Conservation (phyloP, 441 rosid genomes). For the Isatis lusitanica region DNA sequence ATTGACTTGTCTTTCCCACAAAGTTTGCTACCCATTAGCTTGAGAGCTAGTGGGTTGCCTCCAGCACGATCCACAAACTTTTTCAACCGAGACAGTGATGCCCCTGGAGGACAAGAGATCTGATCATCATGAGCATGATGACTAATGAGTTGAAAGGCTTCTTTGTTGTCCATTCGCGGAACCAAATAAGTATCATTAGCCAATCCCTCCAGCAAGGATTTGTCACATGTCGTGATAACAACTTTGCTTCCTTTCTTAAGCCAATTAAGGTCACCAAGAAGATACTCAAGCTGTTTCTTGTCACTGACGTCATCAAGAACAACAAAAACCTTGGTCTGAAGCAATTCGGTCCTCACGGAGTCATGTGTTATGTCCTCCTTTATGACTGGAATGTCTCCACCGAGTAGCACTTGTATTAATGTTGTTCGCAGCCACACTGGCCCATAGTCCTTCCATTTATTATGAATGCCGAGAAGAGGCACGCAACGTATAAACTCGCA, state of each 20-base stretch:
- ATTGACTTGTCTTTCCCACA: too few relatives aligned
- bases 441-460: not conserved
- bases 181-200: not conserved
- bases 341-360: not conserved
- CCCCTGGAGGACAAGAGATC: too few relatives aligned
- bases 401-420: not conserved
- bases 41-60: too few relatives aligned
- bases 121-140: too few relatives aligned
- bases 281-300: not conserved
- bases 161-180: not conserved
- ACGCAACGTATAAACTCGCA: not conserved
- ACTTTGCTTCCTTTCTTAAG: conserved; percentile 3
- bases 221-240: not conserved
- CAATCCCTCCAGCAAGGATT: not conserved
- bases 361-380: not conserved
- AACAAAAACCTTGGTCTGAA: not conserved
- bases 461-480: not conserved
- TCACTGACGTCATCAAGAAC: conserved; percentile 2
- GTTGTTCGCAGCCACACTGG: not conserved
- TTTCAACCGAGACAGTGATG: too few relatives aligned
- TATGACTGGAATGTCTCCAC: not conserved
- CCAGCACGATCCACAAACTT: too few relatives aligned
- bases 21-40: too few relatives aligned
- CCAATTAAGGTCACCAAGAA: not conserved
- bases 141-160: too few relatives aligned